Evolutionary conservation across 495 filamentous ascomycete genomes (phyloP).

Genomic region (Darksidea phi): DNA sequence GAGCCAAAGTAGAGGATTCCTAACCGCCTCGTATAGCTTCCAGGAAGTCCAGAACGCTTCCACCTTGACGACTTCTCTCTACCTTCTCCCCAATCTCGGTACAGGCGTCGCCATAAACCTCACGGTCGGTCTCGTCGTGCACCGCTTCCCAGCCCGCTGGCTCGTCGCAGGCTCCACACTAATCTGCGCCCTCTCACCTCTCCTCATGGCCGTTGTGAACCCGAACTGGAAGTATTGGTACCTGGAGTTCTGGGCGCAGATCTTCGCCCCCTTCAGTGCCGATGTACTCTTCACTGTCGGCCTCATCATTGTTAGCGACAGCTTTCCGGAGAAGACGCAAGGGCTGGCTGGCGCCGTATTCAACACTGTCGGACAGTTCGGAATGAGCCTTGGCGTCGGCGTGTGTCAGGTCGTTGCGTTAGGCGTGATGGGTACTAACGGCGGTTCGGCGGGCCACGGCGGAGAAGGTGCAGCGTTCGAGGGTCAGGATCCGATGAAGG

Average conservation of each 20-base stretch:
- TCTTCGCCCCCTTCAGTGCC: slow-evolving; percentile 25
- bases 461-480: neutral
- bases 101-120: slow-evolving; percentile 30
- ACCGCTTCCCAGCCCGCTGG: slow-evolving; percentile 23
- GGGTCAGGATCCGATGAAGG: neutral
- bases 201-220: slow-evolving; percentile 37
- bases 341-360: slow-evolving; percentile 38
- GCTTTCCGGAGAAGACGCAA: slow-evolving; percentile 36
- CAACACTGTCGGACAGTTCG: slow-evolving; percentile 37
- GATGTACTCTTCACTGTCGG: slow-evolving; percentile 37
- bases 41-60: slow-evolving; percentile 30
- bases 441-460: neutral
- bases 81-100: slow-evolving; percentile 33
- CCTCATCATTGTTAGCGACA: slow-evolving; percentile 34
- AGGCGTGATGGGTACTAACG: slow-evolving; percentile 12
- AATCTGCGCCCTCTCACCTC: slow-evolving; percentile 24
- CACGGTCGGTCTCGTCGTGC: slow-evolving; percentile 30
- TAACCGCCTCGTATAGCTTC: slow-evolving; percentile 10
- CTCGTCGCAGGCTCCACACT: slow-evolving; percentile 23
- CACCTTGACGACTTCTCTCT: slow-evolving; percentile 25
- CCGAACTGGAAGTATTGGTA: slow-evolving; percentile 39
- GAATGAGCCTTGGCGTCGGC: slow-evolving; percentile 18
- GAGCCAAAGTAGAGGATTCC: neutral
- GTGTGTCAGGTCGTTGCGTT: slow-evolving; percentile 24
- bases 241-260: slow-evolving; percentile 33